Evolutionary conservation across 2,329 filamentous ascomycete species (phyloP).

Genomic region (Domatiomyces globalis): DNA sequence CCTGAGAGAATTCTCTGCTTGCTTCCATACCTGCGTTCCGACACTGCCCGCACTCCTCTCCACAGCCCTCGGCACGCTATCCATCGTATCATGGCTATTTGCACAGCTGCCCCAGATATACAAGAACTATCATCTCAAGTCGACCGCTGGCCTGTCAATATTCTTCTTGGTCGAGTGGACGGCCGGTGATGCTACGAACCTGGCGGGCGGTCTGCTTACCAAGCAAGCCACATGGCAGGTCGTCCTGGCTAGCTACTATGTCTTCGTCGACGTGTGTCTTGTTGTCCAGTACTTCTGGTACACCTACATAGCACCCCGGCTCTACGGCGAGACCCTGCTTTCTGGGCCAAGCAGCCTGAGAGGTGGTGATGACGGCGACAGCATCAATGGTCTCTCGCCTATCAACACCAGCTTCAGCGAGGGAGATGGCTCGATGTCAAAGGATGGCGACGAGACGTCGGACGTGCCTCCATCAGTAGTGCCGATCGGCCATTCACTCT

Average conservation of each 20-base stretch:
- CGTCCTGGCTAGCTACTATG: constrained; percentile 51
- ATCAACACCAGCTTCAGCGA: constrained; percentile 21
- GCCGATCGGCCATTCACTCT: constrained; percentile 8
- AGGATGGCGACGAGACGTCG: constrained; percentile 2
- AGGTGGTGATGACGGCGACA: constrained; percentile 19
- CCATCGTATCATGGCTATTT: constrained; percentile 55
- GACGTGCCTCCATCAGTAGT: not conserved
- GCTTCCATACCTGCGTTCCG: constrained; percentile 49
- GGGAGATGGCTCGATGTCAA: constrained; percentile 7
- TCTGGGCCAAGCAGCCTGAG: constrained; percentile 18
- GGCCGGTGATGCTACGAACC: constrained; percentile 48
- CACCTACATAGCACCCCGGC: constrained; percentile 39
- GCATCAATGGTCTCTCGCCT: constrained; percentile 27
- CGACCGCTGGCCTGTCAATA: constrained; percentile 50
- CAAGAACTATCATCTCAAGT: constrained; percentile 51
- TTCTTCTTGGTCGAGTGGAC: constrained; percentile 55
- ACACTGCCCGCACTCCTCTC: constrained; percentile 49
- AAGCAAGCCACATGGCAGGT: constrained; percentile 54
- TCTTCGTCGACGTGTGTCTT: constrained; percentile 48
- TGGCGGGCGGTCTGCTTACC: constrained; percentile 49
- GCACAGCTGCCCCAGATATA: constrained; percentile 56
- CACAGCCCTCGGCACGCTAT: constrained; percentile 44
- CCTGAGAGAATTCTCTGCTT: constrained; percentile 42
- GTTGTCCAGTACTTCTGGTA: constrained; percentile 55
- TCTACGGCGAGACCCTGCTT: constrained; percentile 23